Percentiles rank a stretch among this genome's conserved stretches.
These are phyloP conservation scores for Metschnikowia shivogae DNA, from an alignment of 805 yeast genomes.

Conservation along the genomic window DNA sequence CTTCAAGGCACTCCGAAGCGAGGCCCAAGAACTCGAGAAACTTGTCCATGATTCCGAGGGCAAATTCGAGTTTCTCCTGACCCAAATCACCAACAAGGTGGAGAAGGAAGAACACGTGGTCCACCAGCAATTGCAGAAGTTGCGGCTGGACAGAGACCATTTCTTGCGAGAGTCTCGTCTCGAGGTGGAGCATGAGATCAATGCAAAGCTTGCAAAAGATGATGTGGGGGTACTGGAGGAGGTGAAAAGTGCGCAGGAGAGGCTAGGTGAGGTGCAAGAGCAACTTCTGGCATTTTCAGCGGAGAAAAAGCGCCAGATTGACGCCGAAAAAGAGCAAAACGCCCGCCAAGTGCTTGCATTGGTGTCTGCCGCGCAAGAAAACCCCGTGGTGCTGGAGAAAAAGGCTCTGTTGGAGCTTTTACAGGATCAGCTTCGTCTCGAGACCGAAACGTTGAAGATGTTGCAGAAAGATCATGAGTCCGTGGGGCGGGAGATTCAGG, in stretches of 20 bases:
- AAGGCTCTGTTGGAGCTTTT: background rate
- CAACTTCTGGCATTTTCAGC: background rate
- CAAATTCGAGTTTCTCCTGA: slow-evolving; percentile 25
- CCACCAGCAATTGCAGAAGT: slow-evolving; percentile 19
- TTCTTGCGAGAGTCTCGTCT: slow-evolving; percentile 3
- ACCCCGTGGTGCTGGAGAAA: background rate
- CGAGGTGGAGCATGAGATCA: slow-evolving; percentile 31
- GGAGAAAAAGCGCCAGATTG: background rate
- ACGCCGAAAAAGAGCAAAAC: background rate
- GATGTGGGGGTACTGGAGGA: slow-evolving; percentile 2
- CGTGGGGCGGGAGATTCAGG: slow-evolving; percentile 1
- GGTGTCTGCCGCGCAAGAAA: background rate
- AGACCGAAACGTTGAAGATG: slow-evolving; percentile 1
- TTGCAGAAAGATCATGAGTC: background rate
- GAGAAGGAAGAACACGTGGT: slow-evolving; percentile 27
- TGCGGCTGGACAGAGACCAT: background rate
- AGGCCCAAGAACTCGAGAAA: slow-evolving; percentile 5
- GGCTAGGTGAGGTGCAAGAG: background rate
- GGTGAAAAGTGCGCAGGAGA: background rate
- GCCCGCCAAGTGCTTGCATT: background rate
- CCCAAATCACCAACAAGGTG: slow-evolving; percentile 26
- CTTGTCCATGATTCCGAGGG: slow-evolving; percentile 10
- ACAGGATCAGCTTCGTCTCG: background rate
- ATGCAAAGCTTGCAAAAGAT: slow-evolving; percentile 25
- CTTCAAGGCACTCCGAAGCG: slow-evolving; percentile 10